Base-by-base conservation (phyloP, 2,329 filamentous ascomycete genomes). In the Dichotomopilus funicola region DNA sequence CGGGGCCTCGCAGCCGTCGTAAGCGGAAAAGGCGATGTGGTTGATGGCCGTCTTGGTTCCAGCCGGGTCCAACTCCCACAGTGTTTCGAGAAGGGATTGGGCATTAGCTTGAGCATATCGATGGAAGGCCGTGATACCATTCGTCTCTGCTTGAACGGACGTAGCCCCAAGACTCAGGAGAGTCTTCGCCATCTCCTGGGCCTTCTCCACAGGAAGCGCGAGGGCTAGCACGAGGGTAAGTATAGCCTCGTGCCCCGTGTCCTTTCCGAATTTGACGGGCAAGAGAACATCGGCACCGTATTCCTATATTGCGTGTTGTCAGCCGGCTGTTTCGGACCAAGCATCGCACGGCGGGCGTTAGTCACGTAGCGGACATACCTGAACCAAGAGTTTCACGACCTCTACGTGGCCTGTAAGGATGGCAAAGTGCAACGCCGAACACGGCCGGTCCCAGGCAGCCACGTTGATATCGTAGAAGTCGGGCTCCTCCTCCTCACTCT, bases 381-480 rank as follows among this genome's bases (percentile, higher is more conserved):
- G 75, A 51, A 88, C 86, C 6, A 95, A 78, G 31, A 82, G 69
- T 55, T 85, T 81, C 11, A 92, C 87, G 9, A 84, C 80, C 4
- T 86, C 78, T 33, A 80, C 73, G 61, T 92, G 85, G 0, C 88
- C 89, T 57, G 82, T 81, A 1, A 88, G 68, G 58, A 95, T 90
- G 6, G 90, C 90, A 34, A 91, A 77, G 67, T 95, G 90, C 5
- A 95, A 75, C 1, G 90, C 83, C 10, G 86, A 87, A 55, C 83
- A 81, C 4, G 85, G 82, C 5, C 78, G 80, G 63, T 95, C 89
- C 90, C 90, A 95, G 1, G 88, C 82, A n/a, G 88, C 67, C 1
- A 87, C 80, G 61, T 95, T 85, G 57, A 91, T 78, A 61, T 94
- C 83, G 67, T 88, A 92, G 51, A 91, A 80, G 68, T 95, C 89